Percentiles rank a stretch among this genome's conserved stretches.
phyloP scores from a whole-genome alignment of 805 yeast species.

The Yarrowia keelungensis region DNA sequence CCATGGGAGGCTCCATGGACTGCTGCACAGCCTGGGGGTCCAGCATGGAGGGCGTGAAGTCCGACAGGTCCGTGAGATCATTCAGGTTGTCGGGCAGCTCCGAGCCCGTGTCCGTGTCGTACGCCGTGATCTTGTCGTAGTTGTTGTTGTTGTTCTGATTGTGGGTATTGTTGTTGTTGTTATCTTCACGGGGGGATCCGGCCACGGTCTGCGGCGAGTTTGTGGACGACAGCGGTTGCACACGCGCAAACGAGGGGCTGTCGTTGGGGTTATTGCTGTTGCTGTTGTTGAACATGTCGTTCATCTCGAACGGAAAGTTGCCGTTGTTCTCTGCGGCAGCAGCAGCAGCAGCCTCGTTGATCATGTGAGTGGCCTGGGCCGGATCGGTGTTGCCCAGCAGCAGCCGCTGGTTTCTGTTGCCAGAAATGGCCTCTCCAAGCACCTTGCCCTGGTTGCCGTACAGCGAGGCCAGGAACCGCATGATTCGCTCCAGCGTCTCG shows the following conservation, averaged over 20 bases:
- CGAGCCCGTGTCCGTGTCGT: constrained; percentile 28
- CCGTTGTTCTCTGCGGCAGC: constrained; percentile 41
- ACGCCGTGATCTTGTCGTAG: constrained; percentile 30
- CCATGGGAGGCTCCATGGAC: constrained; percentile 28
- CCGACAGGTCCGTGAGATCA: constrained; percentile 31
- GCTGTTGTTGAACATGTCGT: constrained; percentile 21
- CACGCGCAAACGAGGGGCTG: constrained; percentile 29
- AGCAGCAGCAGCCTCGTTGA: constrained; percentile 31
- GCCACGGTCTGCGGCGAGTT: constrained; percentile 37
- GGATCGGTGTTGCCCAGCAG: constrained; percentile 43
- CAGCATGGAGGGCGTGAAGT: constrained; percentile 30
- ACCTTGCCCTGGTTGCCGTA: constrained; percentile 69
- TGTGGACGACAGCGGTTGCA: constrained; percentile 26
- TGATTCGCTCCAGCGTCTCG: constrained; percentile 83
- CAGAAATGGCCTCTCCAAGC: constrained; percentile 47
- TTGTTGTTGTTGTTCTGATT: constrained; percentile 14
- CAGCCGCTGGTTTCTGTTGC: constrained; percentile 42
- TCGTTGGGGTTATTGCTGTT: constrained; percentile 7
- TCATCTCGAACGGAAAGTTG: constrained; percentile 30
- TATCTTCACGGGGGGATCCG: constrained; percentile 19
- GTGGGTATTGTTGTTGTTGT: background rate
- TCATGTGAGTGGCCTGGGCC: constrained; percentile 30
- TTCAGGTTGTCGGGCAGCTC: constrained; percentile 28
- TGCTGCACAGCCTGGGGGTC: constrained; percentile 36
- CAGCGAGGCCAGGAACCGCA: constrained; percentile 84